Evolutionary conservation across 2,329 filamentous ascomycete species (phyloP).

Genomic region (Helminthosporium solani): DNA sequence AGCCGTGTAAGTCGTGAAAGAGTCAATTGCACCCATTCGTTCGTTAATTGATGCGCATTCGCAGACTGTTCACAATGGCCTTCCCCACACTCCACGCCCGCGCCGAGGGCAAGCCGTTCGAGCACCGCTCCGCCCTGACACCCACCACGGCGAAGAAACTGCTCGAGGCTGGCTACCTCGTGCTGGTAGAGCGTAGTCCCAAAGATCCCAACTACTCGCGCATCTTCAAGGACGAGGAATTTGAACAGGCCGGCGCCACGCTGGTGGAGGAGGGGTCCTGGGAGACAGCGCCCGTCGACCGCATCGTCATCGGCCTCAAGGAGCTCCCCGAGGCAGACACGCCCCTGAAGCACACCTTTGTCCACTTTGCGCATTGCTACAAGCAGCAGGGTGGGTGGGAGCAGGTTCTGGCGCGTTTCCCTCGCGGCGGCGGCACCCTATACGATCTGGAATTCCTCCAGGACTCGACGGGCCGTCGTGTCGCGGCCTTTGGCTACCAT

Average conservation of each 20-base stretch:
- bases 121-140: conserved; percentile 45
- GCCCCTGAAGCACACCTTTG: conserved; percentile 43
- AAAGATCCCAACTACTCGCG: conserved; percentile 40
- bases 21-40: not conserved
- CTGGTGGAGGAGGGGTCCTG: conserved; percentile 42
- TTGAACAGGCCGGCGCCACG: conserved; percentile 41
- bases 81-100: conserved; percentile 45
- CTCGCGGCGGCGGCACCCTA: conserved; percentile 72
- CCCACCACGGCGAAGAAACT: conserved; percentile 44
- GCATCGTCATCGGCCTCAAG: conserved; percentile 46
- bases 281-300: conserved; percentile 40
- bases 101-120: conserved; percentile 44
- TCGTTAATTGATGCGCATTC: conserved; percentile 14
- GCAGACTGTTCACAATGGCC: conserved; percentile 22
- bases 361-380: conserved; percentile 47
- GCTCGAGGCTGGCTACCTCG: conserved; percentile 43
- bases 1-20: too few relatives aligned
- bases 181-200: conserved; percentile 44
- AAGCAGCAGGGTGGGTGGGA: conserved; percentile 62
- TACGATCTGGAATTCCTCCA: conserved; percentile 86
- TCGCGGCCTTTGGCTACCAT: conserved; percentile 67
- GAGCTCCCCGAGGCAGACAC: conserved; percentile 44
- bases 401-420: conserved; percentile 74
- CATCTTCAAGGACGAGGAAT: conserved; percentile 47
- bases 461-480: conserved; percentile 68